phyloP scores from a whole-genome alignment of 2,329 filamentous ascomycete species.

The Biscogniauxia marginata region DNA sequence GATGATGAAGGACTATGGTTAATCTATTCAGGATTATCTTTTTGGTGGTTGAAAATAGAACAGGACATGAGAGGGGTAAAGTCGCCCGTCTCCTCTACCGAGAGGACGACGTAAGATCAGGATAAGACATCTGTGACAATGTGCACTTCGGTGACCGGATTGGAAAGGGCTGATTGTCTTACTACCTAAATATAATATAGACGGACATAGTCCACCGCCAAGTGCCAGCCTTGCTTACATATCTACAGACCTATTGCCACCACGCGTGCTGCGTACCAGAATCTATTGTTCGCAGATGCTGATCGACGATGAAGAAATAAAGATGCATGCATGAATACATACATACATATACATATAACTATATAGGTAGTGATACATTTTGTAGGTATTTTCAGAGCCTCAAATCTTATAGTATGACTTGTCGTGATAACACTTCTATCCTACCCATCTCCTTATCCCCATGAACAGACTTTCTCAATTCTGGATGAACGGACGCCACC shows the following conservation, averaged over 20 bases:
- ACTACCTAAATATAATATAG: too few relatives aligned
- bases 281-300: neutral
- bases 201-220: too few relatives aligned
- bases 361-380: neutral
- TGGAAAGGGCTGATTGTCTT: too few relatives aligned
- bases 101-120: too few relatives aligned
- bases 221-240: neutral
- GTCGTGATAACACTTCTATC: neutral
- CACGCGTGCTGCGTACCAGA: neutral
- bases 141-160: too few relatives aligned
- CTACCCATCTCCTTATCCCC: too few relatives aligned
- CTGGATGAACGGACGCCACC: neutral
- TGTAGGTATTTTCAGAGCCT: neutral
- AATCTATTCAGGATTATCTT: too few relatives aligned
- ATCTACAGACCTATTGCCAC: neutral
- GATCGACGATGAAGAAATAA: neutral
- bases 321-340: neutral
- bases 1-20: too few relatives aligned
- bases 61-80: too few relatives aligned
- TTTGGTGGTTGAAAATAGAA: too few relatives aligned
- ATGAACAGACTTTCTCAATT: neutral
- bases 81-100: too few relatives aligned
- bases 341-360: neutral
- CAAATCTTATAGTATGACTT: neutral
- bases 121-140: too few relatives aligned